phyloP scores from a whole-genome alignment of 768 basidiomycete genomes.

The Russula virescens region DNA sequence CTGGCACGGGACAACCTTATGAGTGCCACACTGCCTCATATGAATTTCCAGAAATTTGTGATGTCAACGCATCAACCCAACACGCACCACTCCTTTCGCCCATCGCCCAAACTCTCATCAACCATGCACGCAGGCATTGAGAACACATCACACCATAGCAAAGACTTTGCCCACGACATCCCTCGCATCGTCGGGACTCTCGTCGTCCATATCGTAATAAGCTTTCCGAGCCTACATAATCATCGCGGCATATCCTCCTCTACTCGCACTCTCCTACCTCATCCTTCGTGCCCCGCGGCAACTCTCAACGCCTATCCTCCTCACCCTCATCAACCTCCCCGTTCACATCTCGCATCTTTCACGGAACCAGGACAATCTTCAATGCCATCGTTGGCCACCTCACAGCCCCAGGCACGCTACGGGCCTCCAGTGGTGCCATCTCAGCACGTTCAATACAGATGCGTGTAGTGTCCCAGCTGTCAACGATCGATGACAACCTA shows the following conservation, averaged over 20 bases:
- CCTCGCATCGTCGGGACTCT: conserved; percentile 30
- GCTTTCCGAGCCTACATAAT: conserved; percentile 24
- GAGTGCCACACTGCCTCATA: too few relatives aligned
- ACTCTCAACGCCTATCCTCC: conserved; percentile 26
- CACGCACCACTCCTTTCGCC: too few relatives aligned
- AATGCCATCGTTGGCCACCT: conserved; percentile 52
- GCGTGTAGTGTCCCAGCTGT: conserved; percentile 25
- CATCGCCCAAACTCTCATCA: too few relatives aligned
- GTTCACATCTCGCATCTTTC: conserved; percentile 40
- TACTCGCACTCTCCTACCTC: conserved; percentile 40
- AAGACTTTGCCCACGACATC: conserved; percentile 27
- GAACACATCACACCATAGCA: background rate
- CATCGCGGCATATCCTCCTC: conserved; percentile 25
- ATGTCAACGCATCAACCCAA: too few relatives aligned
- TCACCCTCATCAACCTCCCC: conserved; percentile 26
- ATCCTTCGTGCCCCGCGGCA: conserved; percentile 34
- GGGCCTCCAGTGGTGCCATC: conserved; percentile 28
- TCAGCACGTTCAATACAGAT: conserved; percentile 30
- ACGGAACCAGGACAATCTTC: conserved; percentile 49
- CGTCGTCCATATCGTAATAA: conserved; percentile 27
- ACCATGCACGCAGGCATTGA: too few relatives aligned
- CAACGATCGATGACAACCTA: conserved; percentile 47
- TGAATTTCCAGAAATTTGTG: too few relatives aligned
- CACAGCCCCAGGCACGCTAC: conserved; percentile 45
- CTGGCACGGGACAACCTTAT: too few relatives aligned